Evolutionary conservation across 805 yeast genomes (phyloP), one percentile per base, ranked within the genome.

Genomic region (Limtongozyma cylindracea): DNA sequence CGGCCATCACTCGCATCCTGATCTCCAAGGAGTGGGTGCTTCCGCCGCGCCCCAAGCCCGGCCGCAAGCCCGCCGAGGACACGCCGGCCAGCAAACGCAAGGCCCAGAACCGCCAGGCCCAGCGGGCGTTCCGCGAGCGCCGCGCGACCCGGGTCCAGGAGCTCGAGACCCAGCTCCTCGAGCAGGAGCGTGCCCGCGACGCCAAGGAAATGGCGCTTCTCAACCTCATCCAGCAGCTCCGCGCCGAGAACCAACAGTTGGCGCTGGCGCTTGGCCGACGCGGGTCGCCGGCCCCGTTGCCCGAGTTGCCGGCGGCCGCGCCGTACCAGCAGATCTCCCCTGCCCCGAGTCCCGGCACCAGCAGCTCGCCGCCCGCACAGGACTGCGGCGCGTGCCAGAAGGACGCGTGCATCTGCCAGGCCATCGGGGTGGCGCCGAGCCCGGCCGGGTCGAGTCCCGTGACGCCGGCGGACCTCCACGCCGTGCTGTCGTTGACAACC

Each of bases 71-170:
- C 10, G 50, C 66, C 29, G 56, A 59, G 4, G 92, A 77, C 31
- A 62, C 82, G 0, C 91, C 92, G 0, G 80, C 82, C 1, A 64
- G 71, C 12, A 74, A 76, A 41, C 49, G 93, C 24, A 77, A 77
- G 43, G 91, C 91, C 3, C 94, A 74, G 42, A 80, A 80, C 39
- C 50, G 94, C 26, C 91, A 88, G n/a, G 92, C 94, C 12, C 91
- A 82, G 49, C 39, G 92, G 26, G 91, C 95, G 2, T 76, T 77
- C 47, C 49, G 94, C 30, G 91, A 78, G 40, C 55, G 93, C 30
- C 50, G 91, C 33, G 91, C 93, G 11, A 72, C 73, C 16, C 48
- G 80, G 23, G 76, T 78, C 6, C 65, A 64, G 26, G 91, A 73
- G 37, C 50, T 82, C 24, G 92, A 77, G 39, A 61, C 56, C 23